These are phyloP conservation scores for Monilinia polystroma DNA, from an alignment of 2,329 filamentous ascomycete species.

Conservation along the genomic window DNA sequence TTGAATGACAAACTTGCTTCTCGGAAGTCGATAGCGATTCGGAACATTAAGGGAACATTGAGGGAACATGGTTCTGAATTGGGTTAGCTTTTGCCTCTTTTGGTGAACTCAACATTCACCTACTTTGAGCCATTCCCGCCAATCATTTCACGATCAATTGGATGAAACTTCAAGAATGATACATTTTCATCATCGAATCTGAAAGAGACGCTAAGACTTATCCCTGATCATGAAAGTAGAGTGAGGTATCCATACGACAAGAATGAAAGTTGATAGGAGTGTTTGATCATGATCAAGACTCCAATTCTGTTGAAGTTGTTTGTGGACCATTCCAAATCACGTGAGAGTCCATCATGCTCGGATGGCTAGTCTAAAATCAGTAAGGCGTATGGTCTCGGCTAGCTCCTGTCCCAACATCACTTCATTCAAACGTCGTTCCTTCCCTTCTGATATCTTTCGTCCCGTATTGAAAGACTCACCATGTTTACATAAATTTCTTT, in stretches of 20 bases:
- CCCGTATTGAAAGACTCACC: neutral
- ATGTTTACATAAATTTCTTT: neutral
- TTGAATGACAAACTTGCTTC: neutral
- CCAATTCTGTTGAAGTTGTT: neutral
- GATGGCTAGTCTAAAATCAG: neutral
- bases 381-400: slow-evolving; percentile 3
- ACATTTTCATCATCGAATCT: neutral
- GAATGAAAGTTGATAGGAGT: neutral
- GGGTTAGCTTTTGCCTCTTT: slow-evolving; percentile 9
- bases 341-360: neutral
- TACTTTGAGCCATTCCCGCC: neutral
- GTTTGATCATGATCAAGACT: no score
- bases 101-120: slow-evolving; percentile 3
- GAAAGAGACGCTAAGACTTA: neutral
- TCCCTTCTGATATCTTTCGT: neutral
- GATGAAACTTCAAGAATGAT: neutral
- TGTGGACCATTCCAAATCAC: neutral
- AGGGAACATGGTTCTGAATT: neutral
- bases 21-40: neutral
- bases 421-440: slow-evolving; percentile 12
- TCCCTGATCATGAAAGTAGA: neutral
- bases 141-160: neutral
- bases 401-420: slow-evolving; percentile 4
- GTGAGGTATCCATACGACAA: no score
- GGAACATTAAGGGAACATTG: no score